Evolutionary conservation across 257 asterid species (phyloP), one percentile per base, ranked within the genome.

Genomic region (Gentiana macrophylla): DNA sequence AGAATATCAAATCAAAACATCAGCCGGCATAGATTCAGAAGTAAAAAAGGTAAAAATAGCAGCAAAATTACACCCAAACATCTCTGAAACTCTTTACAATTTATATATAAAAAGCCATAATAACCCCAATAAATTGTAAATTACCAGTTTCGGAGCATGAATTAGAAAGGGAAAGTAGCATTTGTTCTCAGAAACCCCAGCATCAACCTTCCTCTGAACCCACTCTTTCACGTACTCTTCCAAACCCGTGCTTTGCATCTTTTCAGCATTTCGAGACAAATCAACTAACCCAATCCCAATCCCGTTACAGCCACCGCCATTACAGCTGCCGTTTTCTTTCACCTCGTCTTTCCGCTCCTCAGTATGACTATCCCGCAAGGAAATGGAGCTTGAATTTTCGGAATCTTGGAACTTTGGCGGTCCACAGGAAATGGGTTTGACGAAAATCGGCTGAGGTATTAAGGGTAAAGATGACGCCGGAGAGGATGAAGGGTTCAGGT

Each of bases 71-170:
- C 24, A 24, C 24, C 24, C 24, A 24, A 24, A 24, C 24, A 24
- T 24, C 24, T 24, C 24, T 24, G 24, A 24, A 24, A 24, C 1
- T 24, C 24, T 24, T 24, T 24, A 24, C 24, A 24, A 24, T 24
- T 24, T 24, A 24, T 24, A 24, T 24, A 24, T 24, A 24, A 24
- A 38, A 38, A 5, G 45, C 45, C 2, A 38, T 38, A 38, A 4
- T 38, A 1, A 0, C 10, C 24, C 43, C 11, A 52, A 34, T 10
- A 36, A 49, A 5, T 0, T 5, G 11, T 4, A 12, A 37, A 12
- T 53, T 71, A 88, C 97, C 84, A 50, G 59, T 72, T 69, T 79
- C 1, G 91, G 86, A 50, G 88, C 94, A 35, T 79, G 77, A 43
- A 37, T 62, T 35, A 72, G 92, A 58, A 85, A 80, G n/a, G 83